These are phyloP conservation scores for Papiliotrema flavescens DNA, from an alignment of 1,284 basidiomycete species.

Conservation along the genomic window DNA sequence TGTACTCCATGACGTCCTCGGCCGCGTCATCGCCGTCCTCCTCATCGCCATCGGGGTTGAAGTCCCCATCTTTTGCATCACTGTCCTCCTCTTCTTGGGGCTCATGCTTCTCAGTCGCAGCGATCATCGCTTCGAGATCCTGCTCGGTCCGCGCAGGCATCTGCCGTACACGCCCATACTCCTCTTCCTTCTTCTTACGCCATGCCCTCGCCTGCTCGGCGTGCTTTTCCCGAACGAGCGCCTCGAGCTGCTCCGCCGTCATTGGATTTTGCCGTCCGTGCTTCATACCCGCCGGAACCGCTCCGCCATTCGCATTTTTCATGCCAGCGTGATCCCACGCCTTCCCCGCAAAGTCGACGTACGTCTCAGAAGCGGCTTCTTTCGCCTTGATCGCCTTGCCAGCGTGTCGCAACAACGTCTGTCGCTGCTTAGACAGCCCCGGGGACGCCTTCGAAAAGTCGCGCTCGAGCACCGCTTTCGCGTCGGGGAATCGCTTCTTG, in stretches of 20 bases:
- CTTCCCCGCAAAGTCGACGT: slow-evolving; percentile 28
- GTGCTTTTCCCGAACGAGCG: slow-evolving; percentile 12
- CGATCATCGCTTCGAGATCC: slow-evolving; percentile 16
- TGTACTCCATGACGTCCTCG: slow-evolving; percentile 3
- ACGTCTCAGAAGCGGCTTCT: slow-evolving; percentile 27
- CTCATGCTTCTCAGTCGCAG: not conserved
- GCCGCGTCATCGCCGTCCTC: slow-evolving; percentile 13
- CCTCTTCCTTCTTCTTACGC: slow-evolving; percentile 22
- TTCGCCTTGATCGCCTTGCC: slow-evolving; percentile 16
- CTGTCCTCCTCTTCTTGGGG: slow-evolving; percentile 5
- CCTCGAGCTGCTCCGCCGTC: slow-evolving; percentile 14
- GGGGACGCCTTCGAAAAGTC: slow-evolving; percentile 3
- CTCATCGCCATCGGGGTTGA: slow-evolving; percentile 4
- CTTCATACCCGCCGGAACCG: slow-evolving; percentile 31
- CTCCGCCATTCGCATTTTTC: slow-evolving; percentile 22
- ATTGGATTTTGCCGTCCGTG: slow-evolving; percentile 22
- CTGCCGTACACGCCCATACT: slow-evolving; percentile 17
- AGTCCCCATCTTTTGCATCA: slow-evolving; percentile 10
- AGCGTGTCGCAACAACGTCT: slow-evolving; percentile 17
- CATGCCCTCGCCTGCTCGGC: slow-evolving; percentile 13
- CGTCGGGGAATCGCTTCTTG: slow-evolving; percentile 6
- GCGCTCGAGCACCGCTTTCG: slow-evolving; percentile 20
- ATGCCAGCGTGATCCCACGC: slow-evolving; percentile 24
- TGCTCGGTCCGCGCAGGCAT: slow-evolving; percentile 23
- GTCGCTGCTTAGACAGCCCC: slow-evolving; percentile 17